Conservation (phyloP, 495 filamentous ascomycete species). For the Penicillium bialowiezense region DNA sequence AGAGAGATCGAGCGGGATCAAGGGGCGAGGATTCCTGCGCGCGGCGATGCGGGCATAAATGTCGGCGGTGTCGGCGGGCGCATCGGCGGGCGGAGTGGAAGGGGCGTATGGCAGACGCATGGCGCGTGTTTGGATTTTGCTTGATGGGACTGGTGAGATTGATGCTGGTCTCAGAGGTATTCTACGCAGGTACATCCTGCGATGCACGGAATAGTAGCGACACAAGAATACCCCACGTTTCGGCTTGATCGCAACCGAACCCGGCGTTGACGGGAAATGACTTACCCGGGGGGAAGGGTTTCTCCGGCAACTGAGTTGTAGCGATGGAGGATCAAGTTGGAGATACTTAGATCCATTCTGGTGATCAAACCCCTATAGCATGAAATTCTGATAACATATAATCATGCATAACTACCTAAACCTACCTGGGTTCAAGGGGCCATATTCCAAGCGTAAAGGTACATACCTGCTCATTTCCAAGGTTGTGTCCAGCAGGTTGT, state of each 20-base stretch:
- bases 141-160: neutral
- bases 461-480: too few species aligned
- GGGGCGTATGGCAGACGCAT: conserved; percentile 70
- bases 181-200: neutral
- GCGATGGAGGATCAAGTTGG: too few species aligned
- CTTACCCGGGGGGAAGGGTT: conserved; percentile 12
- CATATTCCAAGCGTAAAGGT: too few species aligned
- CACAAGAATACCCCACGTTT: too few species aligned
- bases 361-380: too few species aligned
- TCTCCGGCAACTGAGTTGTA: neutral
- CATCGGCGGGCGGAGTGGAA: conserved; percentile 43
- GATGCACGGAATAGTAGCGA: too few species aligned
- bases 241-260: neutral
- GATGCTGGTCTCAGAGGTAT: neutral
- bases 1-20: conserved; percentile 66
- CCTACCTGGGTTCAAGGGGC: too few species aligned
- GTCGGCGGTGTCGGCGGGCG: conserved; percentile 35
- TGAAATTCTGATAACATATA: too few species aligned
- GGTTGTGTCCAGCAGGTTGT: too few species aligned
- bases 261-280: conserved; percentile 2
- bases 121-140: conserved; percentile 15
- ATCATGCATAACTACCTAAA: too few species aligned
- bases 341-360: too few species aligned
- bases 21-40: conserved; percentile 59
- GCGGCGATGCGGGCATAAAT: conserved; percentile 59